A percentile compares a stretch with the other conserved stretches of the same genome.
These are phyloP conservation scores for Beauveria rudraprayagi DNA, from an alignment of 2,329 filamentous ascomycete genomes.

Conservation along the genomic window DNA sequence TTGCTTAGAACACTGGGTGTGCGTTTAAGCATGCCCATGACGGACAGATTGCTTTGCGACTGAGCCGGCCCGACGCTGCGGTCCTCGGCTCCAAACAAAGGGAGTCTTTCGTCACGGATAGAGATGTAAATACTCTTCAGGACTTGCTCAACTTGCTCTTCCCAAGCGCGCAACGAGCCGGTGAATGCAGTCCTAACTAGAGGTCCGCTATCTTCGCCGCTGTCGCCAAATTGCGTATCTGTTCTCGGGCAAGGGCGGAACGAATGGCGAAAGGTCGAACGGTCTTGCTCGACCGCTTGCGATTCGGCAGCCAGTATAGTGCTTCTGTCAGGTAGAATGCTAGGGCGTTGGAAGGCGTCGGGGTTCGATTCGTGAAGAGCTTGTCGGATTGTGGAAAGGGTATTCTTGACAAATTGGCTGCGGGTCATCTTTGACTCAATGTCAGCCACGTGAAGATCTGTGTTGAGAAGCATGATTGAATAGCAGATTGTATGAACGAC, in stretches of 20 bases:
- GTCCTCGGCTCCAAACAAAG: constrained; percentile 63
- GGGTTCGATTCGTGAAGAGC: constrained; percentile 66
- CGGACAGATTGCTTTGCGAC: constrained; percentile 60
- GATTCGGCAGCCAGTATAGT: constrained; percentile 26
- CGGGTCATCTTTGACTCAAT: constrained; percentile 96
- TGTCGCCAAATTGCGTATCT: constrained; percentile 32
- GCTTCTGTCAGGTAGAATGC: constrained; percentile 41
- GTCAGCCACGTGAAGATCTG: constrained; percentile 88
- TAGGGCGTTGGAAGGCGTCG: constrained; percentile 53
- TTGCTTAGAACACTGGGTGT: constrained; percentile 90
- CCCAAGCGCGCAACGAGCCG: constrained; percentile 73
- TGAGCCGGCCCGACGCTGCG: constrained; percentile 27
- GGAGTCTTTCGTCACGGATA: constrained; percentile 79
- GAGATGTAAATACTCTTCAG: constrained; percentile 87
- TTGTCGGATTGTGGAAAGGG: constrained; percentile 78
- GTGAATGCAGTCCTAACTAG: constrained; percentile 71
- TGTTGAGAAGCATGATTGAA: constrained; percentile 90
- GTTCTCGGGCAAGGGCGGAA: constrained; percentile 43
- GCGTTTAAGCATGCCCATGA: constrained; percentile 70
- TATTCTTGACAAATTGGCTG: constrained; percentile 92
- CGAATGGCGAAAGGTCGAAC: constrained; percentile 36
- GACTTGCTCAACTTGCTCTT: constrained; percentile 80
- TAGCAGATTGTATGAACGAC: constrained; percentile 97
- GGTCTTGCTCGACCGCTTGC: constrained; percentile 28
- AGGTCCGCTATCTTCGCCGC: constrained; percentile 57